Conservation (phyloP, 1,284 basidiomycete species). For the Trametes polyzona region DNA sequence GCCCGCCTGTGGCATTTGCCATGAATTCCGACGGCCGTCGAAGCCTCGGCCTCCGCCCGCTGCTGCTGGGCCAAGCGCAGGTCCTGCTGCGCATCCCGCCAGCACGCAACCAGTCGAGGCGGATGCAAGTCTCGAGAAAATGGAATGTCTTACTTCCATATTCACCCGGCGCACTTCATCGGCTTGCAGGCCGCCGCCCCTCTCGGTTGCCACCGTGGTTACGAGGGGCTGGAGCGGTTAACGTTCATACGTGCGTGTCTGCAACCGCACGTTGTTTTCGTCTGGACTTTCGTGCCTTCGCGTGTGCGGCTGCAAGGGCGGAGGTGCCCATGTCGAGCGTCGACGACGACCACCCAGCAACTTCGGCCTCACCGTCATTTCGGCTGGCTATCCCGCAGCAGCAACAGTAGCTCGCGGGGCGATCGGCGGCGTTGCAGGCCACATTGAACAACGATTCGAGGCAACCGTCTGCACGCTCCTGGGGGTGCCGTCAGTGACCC, state of each 20-base stretch:
- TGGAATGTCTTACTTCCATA: constrained; percentile 4
- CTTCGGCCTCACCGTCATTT: constrained; percentile 11
- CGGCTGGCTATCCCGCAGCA: constrained; percentile 11
- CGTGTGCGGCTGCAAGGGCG: neutral
- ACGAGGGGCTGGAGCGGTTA: constrained; percentile 7
- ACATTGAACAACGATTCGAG: neutral
- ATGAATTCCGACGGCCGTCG: neutral
- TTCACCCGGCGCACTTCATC: neutral
- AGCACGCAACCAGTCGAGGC: constrained; percentile 1
- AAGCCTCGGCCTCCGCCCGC: constrained; percentile 6
- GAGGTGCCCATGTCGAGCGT: neutral
- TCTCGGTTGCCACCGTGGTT: constrained; percentile 10
- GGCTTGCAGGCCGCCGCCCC: neutral
- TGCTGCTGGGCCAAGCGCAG: neutral
- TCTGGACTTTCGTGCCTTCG: neutral
- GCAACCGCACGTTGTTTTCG: neutral
- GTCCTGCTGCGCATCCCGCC: constrained; percentile 15
- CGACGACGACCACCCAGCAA: neutral
- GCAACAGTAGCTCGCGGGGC: neutral
- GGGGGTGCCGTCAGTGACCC: neutral
- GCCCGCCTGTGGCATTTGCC: neutral
- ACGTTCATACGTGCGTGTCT: neutral
- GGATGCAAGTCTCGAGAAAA: neutral
- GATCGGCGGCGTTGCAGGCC: neutral
- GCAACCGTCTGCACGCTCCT: neutral